Conservation (phyloP, 192 early-diverging fungal genomes). For the Coemansia sp. region DNA sequence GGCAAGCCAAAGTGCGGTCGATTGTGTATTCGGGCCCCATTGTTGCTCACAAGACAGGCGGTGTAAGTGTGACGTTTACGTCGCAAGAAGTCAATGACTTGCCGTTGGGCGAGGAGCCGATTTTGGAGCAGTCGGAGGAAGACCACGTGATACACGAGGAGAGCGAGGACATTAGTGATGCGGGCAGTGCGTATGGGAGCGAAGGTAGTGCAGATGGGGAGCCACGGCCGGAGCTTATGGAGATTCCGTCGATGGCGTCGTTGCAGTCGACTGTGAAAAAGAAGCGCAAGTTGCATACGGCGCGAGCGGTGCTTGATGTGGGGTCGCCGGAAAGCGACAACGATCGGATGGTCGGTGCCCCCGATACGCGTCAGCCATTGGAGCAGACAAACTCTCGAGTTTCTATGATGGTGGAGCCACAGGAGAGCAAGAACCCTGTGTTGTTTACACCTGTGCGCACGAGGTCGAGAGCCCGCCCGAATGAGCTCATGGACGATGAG, state of each 20-base stretch:
- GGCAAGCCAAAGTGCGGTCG: slow-evolving; percentile 30
- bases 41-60: slow-evolving; percentile 38
- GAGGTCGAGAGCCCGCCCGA: slow-evolving; percentile 7
- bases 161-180: slow-evolving; percentile 5
- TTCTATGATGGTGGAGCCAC: slow-evolving; percentile 13
- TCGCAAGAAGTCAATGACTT: slow-evolving; percentile 43
- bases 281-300: slow-evolving; percentile 44
- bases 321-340: slow-evolving; percentile 11
- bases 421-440: slow-evolving; percentile 40
- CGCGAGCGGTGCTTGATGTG: slow-evolving; percentile 21
- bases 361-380: background rate
- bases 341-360: slow-evolving; percentile 4
- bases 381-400: background rate
- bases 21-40: slow-evolving; percentile 47
- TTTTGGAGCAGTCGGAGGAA: slow-evolving; percentile 20
- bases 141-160: slow-evolving; percentile 5
- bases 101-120: slow-evolving; percentile 22
- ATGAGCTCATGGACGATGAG: background rate
- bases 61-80: slow-evolving; percentile 50
- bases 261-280: slow-evolving; percentile 30
- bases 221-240: slow-evolving; percentile 2
- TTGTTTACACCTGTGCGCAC: slow-evolving; percentile 41
- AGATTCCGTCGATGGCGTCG: slow-evolving; percentile 8
- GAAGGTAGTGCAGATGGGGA: slow-evolving; percentile 13
- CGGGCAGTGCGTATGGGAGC: background rate